Conservation (phyloP, 345 rosid species). For the Xanthoceras sorbifolium region DNA sequence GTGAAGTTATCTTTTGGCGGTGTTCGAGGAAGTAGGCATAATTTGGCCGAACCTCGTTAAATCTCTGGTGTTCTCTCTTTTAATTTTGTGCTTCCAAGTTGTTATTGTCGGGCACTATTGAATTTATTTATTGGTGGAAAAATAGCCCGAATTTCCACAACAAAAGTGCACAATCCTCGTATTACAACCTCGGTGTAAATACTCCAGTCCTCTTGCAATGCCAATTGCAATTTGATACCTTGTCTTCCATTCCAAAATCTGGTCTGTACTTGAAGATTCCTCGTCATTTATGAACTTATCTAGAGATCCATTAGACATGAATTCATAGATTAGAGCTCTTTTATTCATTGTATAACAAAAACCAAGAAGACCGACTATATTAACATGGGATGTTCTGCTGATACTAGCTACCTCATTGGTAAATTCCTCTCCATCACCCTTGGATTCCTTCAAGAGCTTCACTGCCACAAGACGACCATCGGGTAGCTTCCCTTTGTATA, state of each 20-base stretch:
- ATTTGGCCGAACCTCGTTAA: too few relatives aligned
- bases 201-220: slow-evolving; percentile 20
- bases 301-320: slow-evolving; percentile 37
- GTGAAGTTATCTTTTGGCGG: too few relatives aligned
- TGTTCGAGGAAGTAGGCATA: too few relatives aligned
- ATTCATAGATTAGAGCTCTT: slow-evolving; percentile 34
- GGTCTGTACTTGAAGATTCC: neutral
- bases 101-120: too few relatives aligned
- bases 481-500: slow-evolving; percentile 36
- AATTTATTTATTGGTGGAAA: too few relatives aligned
- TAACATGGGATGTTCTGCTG: slow-evolving; percentile 38
- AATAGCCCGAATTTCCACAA: too few relatives aligned
- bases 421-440: slow-evolving; percentile 36
- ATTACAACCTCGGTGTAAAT: slow-evolving; percentile 49
- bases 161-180: slow-evolving; percentile 54
- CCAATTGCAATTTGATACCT: slow-evolving; percentile 21
- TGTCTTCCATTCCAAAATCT: slow-evolving; percentile 19
- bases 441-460: slow-evolving; percentile 25
- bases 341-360: slow-evolving; percentile 37
- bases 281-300: slow-evolving; percentile 17
- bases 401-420: slow-evolving; percentile 45
- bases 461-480: slow-evolving; percentile 41
- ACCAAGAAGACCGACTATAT: slow-evolving; percentile 38
- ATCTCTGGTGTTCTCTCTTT: too few relatives aligned
- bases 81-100: too few relatives aligned